Evolutionary conservation across 495 filamentous ascomycete genomes (phyloP), one percentile per base, ranked within the genome.

Genomic region (Eremomyces bilateralis): DNA sequence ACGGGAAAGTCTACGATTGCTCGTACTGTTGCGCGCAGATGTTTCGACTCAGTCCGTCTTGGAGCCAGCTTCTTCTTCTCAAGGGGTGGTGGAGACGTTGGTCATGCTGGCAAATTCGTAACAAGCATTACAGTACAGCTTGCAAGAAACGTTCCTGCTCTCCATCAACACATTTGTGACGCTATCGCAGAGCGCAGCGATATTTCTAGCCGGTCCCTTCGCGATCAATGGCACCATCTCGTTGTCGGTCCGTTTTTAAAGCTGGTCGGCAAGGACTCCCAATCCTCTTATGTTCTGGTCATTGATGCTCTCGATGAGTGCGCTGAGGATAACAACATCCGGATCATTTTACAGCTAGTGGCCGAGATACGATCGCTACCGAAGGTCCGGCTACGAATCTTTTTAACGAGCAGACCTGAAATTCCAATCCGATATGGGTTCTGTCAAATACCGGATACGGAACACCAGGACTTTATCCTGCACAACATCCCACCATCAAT

Each of bases 121-220:
- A 43, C 62, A 4, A 64, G 59, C 4, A 50, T 70, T 13, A 50
- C 53, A 15, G 25, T 27, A 29, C 58, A 10, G 53, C 52, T n/a
- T n/a, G n/a, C n/a, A n/a, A n/a, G n/a, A n/a, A n/a, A n/a, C n/a
- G n/a, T n/a, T n/a, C n/a, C n/a, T n/a, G n/a, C n/a, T n/a, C n/a
- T n/a, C n/a, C n/a, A n/a, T n/a, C n/a, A n/a, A n/a, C n/a, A n/a
- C n/a, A n/a, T n/a, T n/a, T n/a, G n/a, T n/a, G n/a, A n/a, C n/a
- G n/a, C n/a, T n/a, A n/a, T n/a, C n/a, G n/a, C n/a, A n/a, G n/a
- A n/a, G n/a, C n/a, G n/a, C n/a, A n/a, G n/a, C n/a, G n/a, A n/a
- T n/a, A n/a, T n/a, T n/a, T n/a, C n/a, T n/a, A n/a, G n/a, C n/a
- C n/a, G n/a, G n/a, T n/a, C n/a, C n/a, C n/a, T n/a, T n/a, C 11